Evolutionary conservation across 345 rosid species (phyloP).

Genomic region (Eucalyptus grandis): DNA sequence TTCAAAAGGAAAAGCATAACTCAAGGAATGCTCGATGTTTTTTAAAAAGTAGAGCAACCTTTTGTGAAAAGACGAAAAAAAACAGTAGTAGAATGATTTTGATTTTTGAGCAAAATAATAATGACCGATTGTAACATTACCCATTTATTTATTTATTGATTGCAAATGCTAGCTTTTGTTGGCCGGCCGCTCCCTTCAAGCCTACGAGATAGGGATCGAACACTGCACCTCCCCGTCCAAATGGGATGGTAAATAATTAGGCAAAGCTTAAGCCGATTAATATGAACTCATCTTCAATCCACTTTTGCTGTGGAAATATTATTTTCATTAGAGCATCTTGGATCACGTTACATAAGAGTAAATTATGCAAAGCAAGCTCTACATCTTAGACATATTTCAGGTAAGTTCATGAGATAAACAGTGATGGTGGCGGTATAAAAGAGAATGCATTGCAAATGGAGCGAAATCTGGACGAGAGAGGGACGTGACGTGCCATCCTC

Average conservation of each 20-base stretch:
- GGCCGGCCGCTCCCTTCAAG: fast-evolving
- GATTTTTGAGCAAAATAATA: neutral
- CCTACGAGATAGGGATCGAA: neutral
- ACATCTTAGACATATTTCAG: neutral
- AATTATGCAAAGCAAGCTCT: neutral
- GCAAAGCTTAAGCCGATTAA: fast-evolving
- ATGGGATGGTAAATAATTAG: neutral
- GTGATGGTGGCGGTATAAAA: too few species aligned
- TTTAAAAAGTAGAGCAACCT: neutral
- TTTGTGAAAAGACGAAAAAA: neutral
- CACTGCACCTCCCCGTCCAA: neutral
- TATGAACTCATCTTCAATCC: neutral
- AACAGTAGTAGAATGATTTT: neutral
- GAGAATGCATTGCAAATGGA: neutral
- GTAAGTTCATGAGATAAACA: neutral
- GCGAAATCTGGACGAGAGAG: neutral
- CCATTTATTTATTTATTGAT: neutral
- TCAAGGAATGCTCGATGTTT: neutral
- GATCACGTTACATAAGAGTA: neutral
- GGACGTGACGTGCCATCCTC: neutral
- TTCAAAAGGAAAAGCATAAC: neutral
- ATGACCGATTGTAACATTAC: neutral
- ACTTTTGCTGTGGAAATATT: neutral
- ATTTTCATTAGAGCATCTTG: neutral
- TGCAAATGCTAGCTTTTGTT: neutral